A percentile compares a stretch with the other conserved stretches of the same genome.
Evolutionary conservation across 129 eudicot species (phyloP).

Genomic region (Ambrosia trifida): DNA sequence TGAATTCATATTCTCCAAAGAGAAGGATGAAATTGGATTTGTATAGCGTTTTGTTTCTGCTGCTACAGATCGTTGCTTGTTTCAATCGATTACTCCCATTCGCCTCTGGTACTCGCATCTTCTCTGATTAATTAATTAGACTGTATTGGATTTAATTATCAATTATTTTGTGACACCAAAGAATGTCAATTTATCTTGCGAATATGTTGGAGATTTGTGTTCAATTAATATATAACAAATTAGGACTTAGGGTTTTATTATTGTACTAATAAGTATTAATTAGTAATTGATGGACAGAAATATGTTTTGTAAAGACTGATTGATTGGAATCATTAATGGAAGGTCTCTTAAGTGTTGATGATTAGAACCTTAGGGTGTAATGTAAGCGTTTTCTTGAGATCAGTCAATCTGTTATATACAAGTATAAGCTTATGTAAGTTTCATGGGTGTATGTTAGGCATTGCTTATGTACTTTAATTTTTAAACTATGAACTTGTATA

Average conservation of each 20-base stretch:
- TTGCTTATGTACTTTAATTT: neutral
- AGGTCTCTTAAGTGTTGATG: neutral
- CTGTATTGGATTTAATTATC: too few species aligned
- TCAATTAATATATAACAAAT: neutral
- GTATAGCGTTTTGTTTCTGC: slow-evolving; percentile 39
- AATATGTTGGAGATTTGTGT: slow-evolving; percentile 15
- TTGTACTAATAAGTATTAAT: neutral
- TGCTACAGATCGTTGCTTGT: slow-evolving; percentile 40
- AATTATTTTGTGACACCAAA: neutral
- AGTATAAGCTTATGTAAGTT: neutral
- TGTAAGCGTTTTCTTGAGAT: too few species aligned
- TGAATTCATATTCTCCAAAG: slow-evolving; percentile 1
- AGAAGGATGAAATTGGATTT: slow-evolving; percentile 34
- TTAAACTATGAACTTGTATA: neutral
- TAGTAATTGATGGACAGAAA: neutral
- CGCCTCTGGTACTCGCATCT: slow-evolving; percentile 42
- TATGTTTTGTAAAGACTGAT: neutral
- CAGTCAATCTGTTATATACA: neutral
- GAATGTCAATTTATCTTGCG: neutral
- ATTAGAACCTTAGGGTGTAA: neutral
- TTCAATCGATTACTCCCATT: slow-evolving; percentile 39
- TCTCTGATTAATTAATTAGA: neutral
- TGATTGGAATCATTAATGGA: neutral
- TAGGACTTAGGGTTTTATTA: neutral
- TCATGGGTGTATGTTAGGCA: neutral